A percentile compares a stretch with the other conserved stretches of the same genome.
Evolutionary conservation across 495 filamentous ascomycete genomes (phyloP).

Genomic region (Podospora sp.): DNA sequence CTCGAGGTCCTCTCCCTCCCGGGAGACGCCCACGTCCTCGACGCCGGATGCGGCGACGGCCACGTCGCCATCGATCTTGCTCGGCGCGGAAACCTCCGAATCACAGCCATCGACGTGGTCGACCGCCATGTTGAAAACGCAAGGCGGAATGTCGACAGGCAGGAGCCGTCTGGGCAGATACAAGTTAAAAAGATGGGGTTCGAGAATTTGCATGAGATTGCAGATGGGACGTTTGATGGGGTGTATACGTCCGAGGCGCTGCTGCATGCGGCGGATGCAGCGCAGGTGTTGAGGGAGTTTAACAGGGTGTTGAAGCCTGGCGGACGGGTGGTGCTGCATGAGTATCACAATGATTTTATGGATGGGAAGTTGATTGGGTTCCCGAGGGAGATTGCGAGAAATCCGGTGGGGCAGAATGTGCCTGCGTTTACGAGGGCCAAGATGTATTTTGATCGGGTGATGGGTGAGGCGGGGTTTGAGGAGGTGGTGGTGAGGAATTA

Average conservation of each 20-base stretch:
- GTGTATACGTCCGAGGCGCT: conserved; percentile 18
- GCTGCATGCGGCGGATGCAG: conserved; percentile 4
- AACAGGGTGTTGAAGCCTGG: conserved; percentile 10
- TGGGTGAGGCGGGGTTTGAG: conserved; percentile 8
- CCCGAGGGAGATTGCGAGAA: background rate
- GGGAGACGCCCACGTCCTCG: background rate
- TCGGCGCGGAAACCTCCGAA: background rate
- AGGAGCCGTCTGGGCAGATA: background rate
- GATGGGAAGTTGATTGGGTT: background rate
- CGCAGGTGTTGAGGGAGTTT: conserved; percentile 6
- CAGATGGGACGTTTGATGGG: background rate
- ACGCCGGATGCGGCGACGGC: conserved; percentile 21
- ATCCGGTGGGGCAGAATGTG: background rate
- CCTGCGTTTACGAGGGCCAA: conserved; percentile 8
- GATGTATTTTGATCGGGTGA: conserved; percentile 1
- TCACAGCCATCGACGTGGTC: conserved; percentile 14
- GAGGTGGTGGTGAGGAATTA: conserved; percentile 13
- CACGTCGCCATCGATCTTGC: conserved; percentile 15
- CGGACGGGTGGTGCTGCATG: conserved; percentile 14
- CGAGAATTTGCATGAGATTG: background rate
- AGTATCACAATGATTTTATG: conserved; percentile 20
- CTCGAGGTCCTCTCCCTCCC: conserved; percentile 2
- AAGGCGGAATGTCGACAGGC: background rate
- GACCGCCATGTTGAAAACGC: conserved; percentile 6
- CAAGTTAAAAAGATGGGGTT: conserved; percentile 1